These are phyloP conservation scores for Evernia prunastri DNA, from an alignment of 495 filamentous ascomycete genomes.

Conservation along the genomic window DNA sequence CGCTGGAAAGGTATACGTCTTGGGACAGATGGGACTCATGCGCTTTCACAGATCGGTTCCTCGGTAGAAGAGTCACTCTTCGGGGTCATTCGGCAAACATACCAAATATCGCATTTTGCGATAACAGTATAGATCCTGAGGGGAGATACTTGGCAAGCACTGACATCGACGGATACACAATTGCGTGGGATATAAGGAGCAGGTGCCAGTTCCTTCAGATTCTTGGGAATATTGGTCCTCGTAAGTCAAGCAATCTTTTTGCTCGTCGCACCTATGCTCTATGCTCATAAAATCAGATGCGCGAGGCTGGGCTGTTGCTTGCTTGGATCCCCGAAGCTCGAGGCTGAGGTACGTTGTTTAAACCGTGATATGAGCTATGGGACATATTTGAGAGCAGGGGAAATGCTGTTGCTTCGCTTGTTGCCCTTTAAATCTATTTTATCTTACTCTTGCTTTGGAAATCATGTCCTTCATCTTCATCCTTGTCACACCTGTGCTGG, in stretches of 20 bases:
- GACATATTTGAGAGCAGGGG: neutral
- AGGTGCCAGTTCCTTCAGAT: slow-evolving; percentile 4
- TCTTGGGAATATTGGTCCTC: neutral
- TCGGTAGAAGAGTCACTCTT: slow-evolving; percentile 40
- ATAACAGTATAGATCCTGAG: slow-evolving; percentile 52
- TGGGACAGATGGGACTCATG: neutral
- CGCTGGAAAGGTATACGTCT: neutral
- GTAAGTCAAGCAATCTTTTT: neutral
- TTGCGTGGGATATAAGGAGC: slow-evolving; percentile 63
- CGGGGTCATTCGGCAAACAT: slow-evolving; percentile 58
- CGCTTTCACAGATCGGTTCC: slow-evolving; percentile 16
- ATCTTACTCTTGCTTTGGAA: too few relatives aligned
- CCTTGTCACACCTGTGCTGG: too few relatives aligned
- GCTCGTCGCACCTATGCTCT: neutral
- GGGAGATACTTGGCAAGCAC: slow-evolving; percentile 68
- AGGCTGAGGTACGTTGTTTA: slow-evolving; percentile 23
- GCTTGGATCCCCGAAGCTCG: slow-evolving; percentile 45
- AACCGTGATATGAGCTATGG: neutral
- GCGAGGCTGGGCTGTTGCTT: slow-evolving; percentile 46
- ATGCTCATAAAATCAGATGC: slow-evolving; percentile 12
- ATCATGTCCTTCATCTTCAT: too few relatives aligned
- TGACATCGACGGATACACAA: slow-evolving; percentile 61
- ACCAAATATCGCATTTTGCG: slow-evolving; percentile 68
- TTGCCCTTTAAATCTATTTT: too few relatives aligned
- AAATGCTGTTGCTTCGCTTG: too few relatives aligned